Evolutionary conservation across 331 rosid species (phyloP).

Genomic region (Dryas integrifolia): DNA sequence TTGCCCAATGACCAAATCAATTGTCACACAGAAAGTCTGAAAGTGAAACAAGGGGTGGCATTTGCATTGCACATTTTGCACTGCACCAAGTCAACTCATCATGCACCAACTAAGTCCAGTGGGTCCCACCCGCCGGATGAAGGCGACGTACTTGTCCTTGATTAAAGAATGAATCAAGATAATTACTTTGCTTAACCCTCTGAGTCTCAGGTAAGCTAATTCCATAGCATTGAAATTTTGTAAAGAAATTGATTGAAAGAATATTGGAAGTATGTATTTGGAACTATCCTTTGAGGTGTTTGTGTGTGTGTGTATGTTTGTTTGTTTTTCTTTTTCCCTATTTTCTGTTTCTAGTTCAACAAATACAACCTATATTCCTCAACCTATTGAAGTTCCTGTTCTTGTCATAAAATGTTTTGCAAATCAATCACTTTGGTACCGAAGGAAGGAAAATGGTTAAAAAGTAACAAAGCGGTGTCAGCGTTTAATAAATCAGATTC

Average conservation of each 20-base stretch:
- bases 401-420: too few relatives aligned
- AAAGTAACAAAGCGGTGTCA: too few relatives aligned
- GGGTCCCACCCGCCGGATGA: not conserved
- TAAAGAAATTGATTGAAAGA: not conserved
- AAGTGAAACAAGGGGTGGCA: too few relatives aligned
- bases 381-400: not conserved
- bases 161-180: too few relatives aligned
- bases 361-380: not conserved
- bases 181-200: too few relatives aligned
- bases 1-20: not conserved
- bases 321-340: not conserved
- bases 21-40: too few relatives aligned
- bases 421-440: too few relatives aligned
- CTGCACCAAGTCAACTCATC: not conserved
- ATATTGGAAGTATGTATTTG: conserved; percentile 14
- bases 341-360: conserved; percentile 9
- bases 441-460: too few relatives aligned
- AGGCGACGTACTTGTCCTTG: too few relatives aligned
- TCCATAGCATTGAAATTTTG: not conserved
- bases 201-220: not conserved
- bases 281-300: not conserved
- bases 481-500: too few relatives aligned
- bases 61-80: too few relatives aligned
- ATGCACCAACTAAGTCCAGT: not conserved
- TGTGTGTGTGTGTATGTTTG: too few relatives aligned